Percentiles rank a stretch among this genome's conserved stretches.
Evolutionary conservation across 2,329 filamentous ascomycete species (phyloP).

Genomic region (Fusarium euwallaceae): DNA sequence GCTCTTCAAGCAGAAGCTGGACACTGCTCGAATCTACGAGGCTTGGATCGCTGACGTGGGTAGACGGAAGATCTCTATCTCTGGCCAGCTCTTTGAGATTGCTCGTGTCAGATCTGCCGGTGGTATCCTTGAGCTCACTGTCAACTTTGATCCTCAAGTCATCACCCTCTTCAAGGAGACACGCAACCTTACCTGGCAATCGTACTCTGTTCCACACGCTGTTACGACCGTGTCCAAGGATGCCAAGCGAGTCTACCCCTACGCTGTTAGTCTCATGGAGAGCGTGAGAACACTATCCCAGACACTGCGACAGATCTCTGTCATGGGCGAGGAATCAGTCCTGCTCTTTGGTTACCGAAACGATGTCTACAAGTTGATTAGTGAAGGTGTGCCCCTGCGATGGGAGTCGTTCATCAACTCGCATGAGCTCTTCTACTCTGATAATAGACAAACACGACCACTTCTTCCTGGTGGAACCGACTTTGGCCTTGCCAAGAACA

Average conservation of each 20-base stretch:
- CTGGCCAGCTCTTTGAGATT: constrained; percentile 92
- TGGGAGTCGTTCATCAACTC: constrained; percentile 99
- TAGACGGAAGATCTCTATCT: constrained; percentile 89
- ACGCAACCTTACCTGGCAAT: constrained; percentile 94
- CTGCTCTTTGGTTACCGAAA: constrained; percentile 92
- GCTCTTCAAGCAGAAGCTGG: constrained; percentile 95
- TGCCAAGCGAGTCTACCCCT: constrained; percentile 98
- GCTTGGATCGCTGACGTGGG: constrained; percentile 95
- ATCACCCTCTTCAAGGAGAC: constrained; percentile 99
- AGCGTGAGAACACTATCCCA: constrained; percentile 95
- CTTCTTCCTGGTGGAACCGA: constrained; percentile 55
- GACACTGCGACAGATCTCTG: constrained; percentile 84
- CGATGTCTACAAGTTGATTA: constrained; percentile 85
- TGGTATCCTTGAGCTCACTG: constrained; percentile 86
- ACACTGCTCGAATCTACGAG: constrained; percentile 93
- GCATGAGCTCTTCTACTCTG: constrained; percentile 84
- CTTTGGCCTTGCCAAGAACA: constrained; percentile 64
- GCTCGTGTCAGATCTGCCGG: constrained; percentile 89
- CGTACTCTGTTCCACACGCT: constrained; percentile 92
- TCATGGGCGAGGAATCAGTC: constrained; percentile 89
- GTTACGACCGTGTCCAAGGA: constrained; percentile 98
- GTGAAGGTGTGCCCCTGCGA: constrained; percentile 88
- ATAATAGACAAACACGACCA: constrained; percentile 61
- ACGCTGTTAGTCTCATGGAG: constrained; percentile 98
- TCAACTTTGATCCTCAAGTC: constrained; percentile 98